Percentiles rank a stretch among this genome's conserved stretches.
phyloP scores from a whole-genome alignment of 2,329 filamentous ascomycete species.

The Colletotrichum caudatum region DNA sequence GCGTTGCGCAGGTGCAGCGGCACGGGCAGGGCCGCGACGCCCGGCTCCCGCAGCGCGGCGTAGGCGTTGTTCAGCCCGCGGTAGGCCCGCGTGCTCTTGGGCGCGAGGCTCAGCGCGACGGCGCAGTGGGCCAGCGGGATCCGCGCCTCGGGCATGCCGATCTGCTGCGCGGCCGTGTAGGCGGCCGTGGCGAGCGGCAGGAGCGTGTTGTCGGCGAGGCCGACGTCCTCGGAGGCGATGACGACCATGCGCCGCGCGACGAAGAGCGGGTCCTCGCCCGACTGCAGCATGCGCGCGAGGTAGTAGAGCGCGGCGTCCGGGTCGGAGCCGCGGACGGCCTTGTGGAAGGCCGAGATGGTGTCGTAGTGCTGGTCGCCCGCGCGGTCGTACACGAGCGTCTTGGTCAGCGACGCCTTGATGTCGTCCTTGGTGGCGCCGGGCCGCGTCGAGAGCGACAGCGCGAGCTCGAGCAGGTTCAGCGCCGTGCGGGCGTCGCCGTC shows the following conservation, averaged over 20 bases:
- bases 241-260: constrained; percentile 94
- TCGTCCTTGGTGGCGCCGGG: constrained; percentile 76
- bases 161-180: constrained; percentile 89
- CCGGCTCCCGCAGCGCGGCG: constrained; percentile 83
- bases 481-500: constrained; percentile 95
- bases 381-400: constrained; percentile 94
- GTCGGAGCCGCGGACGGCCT: constrained; percentile 89
- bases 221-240: constrained; percentile 93
- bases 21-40: constrained; percentile 83
- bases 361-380: constrained; percentile 98
- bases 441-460: constrained; percentile 78
- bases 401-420: constrained; percentile 86
- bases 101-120: constrained; percentile 82
- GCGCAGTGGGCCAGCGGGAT: constrained; percentile 92
- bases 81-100: constrained; percentile 90
- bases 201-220: constrained; percentile 87
- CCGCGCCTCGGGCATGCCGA: constrained; percentile 93
- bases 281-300: constrained; percentile 93
- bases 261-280: constrained; percentile 92
- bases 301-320: constrained; percentile 94
- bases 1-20: constrained; percentile 92
- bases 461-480: constrained; percentile 90
- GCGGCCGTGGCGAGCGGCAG: constrained; percentile 86
- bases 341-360: constrained; percentile 96
- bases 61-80: constrained; percentile 84